phyloP scores from a whole-genome alignment of 805 yeast species.

The Starmera quercuum region DNA sequence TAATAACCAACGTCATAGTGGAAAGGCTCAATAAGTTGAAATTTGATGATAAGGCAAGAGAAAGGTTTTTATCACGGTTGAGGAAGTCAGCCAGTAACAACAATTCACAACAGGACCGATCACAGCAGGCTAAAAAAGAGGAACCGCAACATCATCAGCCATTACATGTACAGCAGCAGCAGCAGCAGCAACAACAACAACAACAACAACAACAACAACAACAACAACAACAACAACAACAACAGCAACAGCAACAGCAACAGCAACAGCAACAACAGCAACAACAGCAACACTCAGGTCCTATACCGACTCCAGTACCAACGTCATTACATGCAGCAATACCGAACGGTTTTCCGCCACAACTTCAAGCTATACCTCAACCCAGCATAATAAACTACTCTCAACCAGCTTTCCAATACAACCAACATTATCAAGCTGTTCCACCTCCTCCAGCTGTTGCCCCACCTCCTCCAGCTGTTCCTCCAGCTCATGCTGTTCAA shows the following conservation, averaged over 20 bases:
- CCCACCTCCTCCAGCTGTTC: not conserved
- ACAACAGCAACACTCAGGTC: not conserved
- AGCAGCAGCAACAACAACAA: slow-evolving; percentile 8
- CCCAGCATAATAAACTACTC: too few species aligned
- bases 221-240: slow-evolving; percentile 1
- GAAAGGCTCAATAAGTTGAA: slow-evolving; percentile 38
- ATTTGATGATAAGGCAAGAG: slow-evolving; percentile 24
- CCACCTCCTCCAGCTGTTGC: slow-evolving; percentile 2
- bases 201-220: slow-evolving; percentile 2
- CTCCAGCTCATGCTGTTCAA: not conserved
- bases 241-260: not conserved
- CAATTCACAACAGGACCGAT: not conserved
- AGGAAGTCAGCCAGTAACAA: slow-evolving; percentile 4
- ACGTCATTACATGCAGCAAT: not conserved
- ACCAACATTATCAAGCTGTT: slow-evolving; percentile 3
- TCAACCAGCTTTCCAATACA: too few species aligned
- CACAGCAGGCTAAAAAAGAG: not conserved
- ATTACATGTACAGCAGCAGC: not conserved
- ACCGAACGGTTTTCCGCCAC: not conserved
- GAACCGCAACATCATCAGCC: not conserved
- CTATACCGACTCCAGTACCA: not conserved
- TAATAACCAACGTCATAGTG: slow-evolving; percentile 43
- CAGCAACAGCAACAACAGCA: not conserved
- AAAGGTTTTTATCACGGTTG: slow-evolving; percentile 10
- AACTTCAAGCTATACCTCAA: not conserved